Evolutionary conservation across 331 rosid species (phyloP).

Genomic region (Rhamnella rubrinervis): DNA sequence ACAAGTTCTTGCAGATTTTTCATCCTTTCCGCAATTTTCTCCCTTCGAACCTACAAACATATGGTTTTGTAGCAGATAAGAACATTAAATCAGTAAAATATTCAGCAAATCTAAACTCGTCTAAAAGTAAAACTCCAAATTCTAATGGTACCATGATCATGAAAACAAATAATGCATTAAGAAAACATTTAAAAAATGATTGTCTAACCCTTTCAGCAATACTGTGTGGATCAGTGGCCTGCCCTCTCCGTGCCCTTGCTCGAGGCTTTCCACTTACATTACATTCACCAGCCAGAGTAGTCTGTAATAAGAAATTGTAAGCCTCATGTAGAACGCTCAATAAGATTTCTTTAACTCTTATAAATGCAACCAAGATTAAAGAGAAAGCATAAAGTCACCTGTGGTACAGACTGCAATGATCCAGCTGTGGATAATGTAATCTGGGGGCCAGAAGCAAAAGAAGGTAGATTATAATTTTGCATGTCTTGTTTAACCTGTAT

Average conservation of each 20-base stretch:
- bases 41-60: conserved; percentile 40
- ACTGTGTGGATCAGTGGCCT: conserved; percentile 40
- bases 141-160: background rate
- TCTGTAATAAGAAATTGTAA: conserved; percentile 14
- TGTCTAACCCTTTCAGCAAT: conserved; percentile 38
- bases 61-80: background rate
- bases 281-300: conserved; percentile 16
- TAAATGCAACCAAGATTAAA: background rate
- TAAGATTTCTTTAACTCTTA: background rate
- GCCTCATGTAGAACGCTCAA: background rate
- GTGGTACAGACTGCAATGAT: conserved; percentile 9
- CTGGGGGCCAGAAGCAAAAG: conserved; percentile 23
- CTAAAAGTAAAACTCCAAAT: background rate
- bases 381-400: conserved; percentile 12
- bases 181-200: background rate
- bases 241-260: conserved; percentile 35
- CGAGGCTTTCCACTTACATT: conserved; percentile 26
- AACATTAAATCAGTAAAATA: background rate
- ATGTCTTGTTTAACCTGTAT: conserved; percentile 15
- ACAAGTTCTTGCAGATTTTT: conserved; percentile 48
- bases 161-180: background rate
- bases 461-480: conserved; percentile 14
- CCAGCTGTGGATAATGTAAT: background rate
- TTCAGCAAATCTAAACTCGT: background rate
- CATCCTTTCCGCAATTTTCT: conserved; percentile 55